Evolutionary conservation across 202 grass and related monocot genomes (phyloP).

Genomic region (Saccharum hybrid): DNA sequence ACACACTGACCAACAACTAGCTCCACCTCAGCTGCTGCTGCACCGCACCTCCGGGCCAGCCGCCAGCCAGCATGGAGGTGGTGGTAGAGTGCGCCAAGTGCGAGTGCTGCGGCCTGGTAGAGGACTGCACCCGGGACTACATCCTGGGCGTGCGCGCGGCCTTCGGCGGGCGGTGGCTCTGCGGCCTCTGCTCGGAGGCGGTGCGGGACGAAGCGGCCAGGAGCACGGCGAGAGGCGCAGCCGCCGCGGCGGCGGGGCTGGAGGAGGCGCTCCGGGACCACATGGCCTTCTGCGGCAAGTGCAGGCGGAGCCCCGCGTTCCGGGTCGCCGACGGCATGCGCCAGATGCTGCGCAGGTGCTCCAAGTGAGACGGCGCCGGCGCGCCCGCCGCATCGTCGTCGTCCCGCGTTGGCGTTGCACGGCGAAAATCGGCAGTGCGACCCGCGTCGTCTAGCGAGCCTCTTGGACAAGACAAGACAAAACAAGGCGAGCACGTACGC

Average conservation of each 20-base stretch:
- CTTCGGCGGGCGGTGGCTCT: constrained; percentile 84
- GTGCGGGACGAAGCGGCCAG: constrained; percentile 67
- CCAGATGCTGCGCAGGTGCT: constrained; percentile 74
- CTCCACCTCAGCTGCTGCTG: not conserved
- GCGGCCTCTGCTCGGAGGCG: constrained; percentile 89
- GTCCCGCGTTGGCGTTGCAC: not conserved
- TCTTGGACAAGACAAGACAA: not conserved
- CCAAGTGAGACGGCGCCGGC: constrained; percentile 30
- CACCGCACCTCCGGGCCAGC: not conserved
- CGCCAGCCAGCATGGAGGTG: constrained; percentile 48
- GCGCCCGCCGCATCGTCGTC: not conserved
- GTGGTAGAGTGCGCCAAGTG: constrained; percentile 72
- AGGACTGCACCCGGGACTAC: constrained; percentile 80
- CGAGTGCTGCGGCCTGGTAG: constrained; percentile 72
- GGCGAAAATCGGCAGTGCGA: not conserved
- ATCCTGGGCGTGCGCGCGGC: constrained; percentile 67
- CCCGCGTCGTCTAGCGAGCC: not conserved
- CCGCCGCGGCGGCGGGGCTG: constrained; percentile 10
- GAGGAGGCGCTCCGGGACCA: constrained; percentile 69
- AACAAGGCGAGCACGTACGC: not conserved
- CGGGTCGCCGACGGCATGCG: constrained; percentile 83
- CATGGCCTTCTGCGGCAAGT: constrained; percentile 75
- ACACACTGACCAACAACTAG: not conserved
- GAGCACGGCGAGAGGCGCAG: constrained; percentile 36
- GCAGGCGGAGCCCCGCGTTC: constrained; percentile 67